Percentiles rank a stretch among this genome's conserved stretches.
phyloP scores from a whole-genome alignment of 2,329 filamentous ascomycete species.

The Sarocladium kiliense region DNA sequence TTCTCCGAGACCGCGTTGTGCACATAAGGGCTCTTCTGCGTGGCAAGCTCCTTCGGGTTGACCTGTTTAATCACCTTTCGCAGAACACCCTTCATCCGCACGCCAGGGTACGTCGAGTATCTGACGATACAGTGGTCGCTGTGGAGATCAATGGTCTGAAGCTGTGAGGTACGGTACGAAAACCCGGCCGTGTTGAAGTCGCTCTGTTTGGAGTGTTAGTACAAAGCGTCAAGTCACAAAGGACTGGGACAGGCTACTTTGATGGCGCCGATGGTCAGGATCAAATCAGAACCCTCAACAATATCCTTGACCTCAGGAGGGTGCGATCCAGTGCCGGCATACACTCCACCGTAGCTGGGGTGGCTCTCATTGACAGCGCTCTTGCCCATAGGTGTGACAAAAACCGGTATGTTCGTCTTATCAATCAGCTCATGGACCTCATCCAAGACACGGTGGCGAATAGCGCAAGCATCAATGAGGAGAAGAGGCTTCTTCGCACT shows the following conservation, averaged over 20 bases:
- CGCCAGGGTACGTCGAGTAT: conserved; percentile 72
- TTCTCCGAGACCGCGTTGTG: conserved; percentile 42
- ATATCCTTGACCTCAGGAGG: conserved; percentile 55
- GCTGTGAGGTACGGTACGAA: conserved; percentile 70
- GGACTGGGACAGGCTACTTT: conserved; percentile 28
- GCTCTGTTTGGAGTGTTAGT: conserved; percentile 36
- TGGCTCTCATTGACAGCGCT: conserved; percentile 73
- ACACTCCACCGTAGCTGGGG: conserved; percentile 76
- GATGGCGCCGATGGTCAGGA: conserved; percentile 64
- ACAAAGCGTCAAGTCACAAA: background rate
- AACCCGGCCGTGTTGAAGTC: conserved; percentile 84
- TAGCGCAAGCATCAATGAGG: conserved; percentile 77
- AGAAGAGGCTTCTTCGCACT: conserved; percentile 71
- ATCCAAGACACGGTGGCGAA: conserved; percentile 66
- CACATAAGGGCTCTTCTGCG: conserved; percentile 47
- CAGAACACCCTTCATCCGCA: conserved; percentile 75
- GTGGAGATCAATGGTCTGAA: conserved; percentile 78
- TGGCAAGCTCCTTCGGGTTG: conserved; percentile 52
- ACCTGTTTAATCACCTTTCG: conserved; percentile 60
- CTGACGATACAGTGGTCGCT: conserved; percentile 67
- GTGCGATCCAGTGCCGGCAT: conserved; percentile 72
- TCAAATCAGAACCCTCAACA: conserved; percentile 65
- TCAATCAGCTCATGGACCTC: conserved; percentile 70
- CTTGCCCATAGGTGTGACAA: conserved; percentile 90
- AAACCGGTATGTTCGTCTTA: conserved; percentile 71